phyloP scores from a whole-genome alignment of 441 rosid genomes.

The Populus hybrid region DNA sequence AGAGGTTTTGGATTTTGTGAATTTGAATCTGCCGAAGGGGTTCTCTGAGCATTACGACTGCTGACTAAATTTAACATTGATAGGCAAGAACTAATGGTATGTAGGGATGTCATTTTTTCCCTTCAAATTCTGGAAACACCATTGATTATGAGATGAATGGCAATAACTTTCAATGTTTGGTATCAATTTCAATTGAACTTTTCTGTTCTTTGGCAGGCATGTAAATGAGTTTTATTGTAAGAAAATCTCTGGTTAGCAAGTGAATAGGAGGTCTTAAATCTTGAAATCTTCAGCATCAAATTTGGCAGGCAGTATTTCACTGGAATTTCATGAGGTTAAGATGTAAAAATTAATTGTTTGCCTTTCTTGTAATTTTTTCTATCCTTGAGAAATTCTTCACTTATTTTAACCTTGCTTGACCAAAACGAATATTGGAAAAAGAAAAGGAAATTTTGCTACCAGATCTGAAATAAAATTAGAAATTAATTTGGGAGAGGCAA shows the following conservation, averaged over 20 bases:
- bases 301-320: background rate
- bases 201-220: background rate
- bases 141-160: background rate
- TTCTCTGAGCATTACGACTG: conserved; percentile 90
- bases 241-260: background rate
- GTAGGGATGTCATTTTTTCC: conserved; percentile 17
- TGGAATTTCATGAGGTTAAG: background rate
- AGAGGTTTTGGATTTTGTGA: conserved; percentile 95
- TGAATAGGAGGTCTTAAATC: background rate
- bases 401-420: background rate
- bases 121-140: background rate
- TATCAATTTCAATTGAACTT: background rate
- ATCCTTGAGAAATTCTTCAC: background rate
- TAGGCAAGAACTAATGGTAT: conserved; percentile 92
- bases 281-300: background rate
- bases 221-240: background rate
- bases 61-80: conserved; percentile 85
- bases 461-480: background rate
- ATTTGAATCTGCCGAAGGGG: conserved; percentile 95
- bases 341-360: background rate
- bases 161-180: background rate
- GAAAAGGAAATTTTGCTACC: background rate
- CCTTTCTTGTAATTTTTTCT: background rate
- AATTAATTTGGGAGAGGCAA: background rate
- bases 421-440: background rate